phyloP scores from a whole-genome alignment of 208 protist species.

The Phytomonas serpens region DNA sequence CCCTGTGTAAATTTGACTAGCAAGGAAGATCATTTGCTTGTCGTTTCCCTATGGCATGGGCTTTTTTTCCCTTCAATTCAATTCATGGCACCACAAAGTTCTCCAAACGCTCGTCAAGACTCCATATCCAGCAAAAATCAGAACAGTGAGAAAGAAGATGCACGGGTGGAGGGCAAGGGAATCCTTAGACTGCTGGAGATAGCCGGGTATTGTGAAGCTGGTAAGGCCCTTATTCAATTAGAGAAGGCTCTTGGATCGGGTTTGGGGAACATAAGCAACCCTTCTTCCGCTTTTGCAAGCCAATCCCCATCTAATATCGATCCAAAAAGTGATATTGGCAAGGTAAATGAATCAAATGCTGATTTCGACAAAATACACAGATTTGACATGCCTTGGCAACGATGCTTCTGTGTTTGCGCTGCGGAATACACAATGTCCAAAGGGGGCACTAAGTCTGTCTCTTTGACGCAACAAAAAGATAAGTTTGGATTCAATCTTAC shows the following conservation, averaged over 20 bases:
- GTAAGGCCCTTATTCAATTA: background rate
- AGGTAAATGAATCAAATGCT: background rate
- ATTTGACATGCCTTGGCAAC: background rate
- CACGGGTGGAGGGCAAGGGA: background rate
- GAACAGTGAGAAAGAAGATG: background rate
- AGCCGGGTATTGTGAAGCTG: background rate
- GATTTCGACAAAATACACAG: background rate
- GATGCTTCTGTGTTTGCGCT: background rate
- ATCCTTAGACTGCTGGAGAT: background rate
- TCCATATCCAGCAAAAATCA: background rate
- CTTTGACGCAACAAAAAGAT: background rate
- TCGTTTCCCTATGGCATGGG: background rate
- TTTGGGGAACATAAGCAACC: background rate
- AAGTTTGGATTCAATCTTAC: background rate
- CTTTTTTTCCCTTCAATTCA: constrained; percentile 8
- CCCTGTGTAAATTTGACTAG: background rate
- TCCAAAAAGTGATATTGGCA: background rate
- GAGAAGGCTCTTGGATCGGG: background rate
- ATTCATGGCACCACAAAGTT: background rate
- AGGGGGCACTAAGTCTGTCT: background rate
- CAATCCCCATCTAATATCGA: background rate
- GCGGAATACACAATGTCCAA: background rate
- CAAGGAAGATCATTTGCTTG: background rate
- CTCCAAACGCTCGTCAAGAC: background rate
- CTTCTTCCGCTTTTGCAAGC: background rate